Evolutionary conservation across 768 basidiomycete species (phyloP), one percentile per base, ranked within the genome.

Genomic region (Tylopilus balloui): DNA sequence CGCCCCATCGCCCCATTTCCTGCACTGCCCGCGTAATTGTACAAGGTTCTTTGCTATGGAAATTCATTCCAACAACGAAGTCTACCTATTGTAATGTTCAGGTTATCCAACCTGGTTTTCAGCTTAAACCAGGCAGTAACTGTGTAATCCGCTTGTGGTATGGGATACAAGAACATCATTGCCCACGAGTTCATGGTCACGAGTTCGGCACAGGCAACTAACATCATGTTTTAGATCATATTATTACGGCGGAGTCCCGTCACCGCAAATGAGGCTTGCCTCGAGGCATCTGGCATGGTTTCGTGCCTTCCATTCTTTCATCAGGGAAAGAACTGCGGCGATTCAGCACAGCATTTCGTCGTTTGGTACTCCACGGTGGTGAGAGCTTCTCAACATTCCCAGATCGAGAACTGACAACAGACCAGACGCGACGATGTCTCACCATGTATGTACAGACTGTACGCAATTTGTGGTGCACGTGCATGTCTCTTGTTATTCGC

Each of bases 251-350:
- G 39, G 52, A 45, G 41, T 34, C 47, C 36, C 39, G 40, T 32
- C 38, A 36, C 42, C 32, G 35, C 34, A 63, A 59, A 58, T 43
- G 60, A 67, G 65, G 63, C 51, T 21, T 17, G 53, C 65, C 64
- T 67, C 51, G 51, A 67, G 60, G 64, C 51, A 14, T 37, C 47
- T 58, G 60, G 58, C 58, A 39, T 62, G 14, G 42, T 51, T 59
- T 48, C 53, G 51, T 44, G 42, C 48, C 51, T 54, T 58, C 52
- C 58, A 57, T 56, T 60, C 23, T 28, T 35, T 45, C 36, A 25
- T 35, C 20, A 42, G 39, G 39, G 43, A 35, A 29, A 15, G 17
- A n/a, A n/a, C 25, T 39, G 21, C 37, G 34, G 45, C 48, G n/a
- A 41, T 51, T 45, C 29, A 20, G 28, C 48, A 55, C 54, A 37